Evolutionary conservation across 768 basidiomycete genomes (phyloP), one percentile per base, ranked within the genome.

Genomic region (Chiua virens): DNA sequence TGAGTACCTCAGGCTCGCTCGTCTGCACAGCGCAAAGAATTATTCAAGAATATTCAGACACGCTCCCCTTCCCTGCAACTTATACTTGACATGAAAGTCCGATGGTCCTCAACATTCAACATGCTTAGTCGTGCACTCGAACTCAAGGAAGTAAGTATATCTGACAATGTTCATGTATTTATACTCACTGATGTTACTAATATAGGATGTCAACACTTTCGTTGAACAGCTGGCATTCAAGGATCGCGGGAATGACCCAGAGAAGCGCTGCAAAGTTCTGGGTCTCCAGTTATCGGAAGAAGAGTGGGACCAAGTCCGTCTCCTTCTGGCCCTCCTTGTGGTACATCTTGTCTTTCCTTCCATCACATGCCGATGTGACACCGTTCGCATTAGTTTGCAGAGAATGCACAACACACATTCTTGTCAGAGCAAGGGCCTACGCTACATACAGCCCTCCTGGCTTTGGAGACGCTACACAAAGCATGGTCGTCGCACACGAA

Each of bases 1-100:
- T 21, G 30, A 21, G 21, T 14, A 17, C 5, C 6, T 47, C 42
- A 52, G 51, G 41, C 23, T 41, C 17, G 10, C 17, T 55, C 38
- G 1, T 55, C 38, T 14, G 42, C 38, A 5, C 42, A 52, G 21
- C 3, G n/a, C 4, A 55, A 55, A 36, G 37, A 39, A 22, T 13
- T 52, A 23, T 55, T 55, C 21, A 44, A 28, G 38, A 54, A 20
- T n/a, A 37, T 52, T 30, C 50, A 55, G 20, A 45, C 37, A 39
- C 0, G 6, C 45, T 35, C n/a, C 0, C 45, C 23, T 11, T 42
- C 42, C 7, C 22, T 54, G 27, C 49, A 54, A 45, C 45, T 54
- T 8, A 17, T 15, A 3, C 4, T 55, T 11, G 20, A 47, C 28
- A 52, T 52, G 45, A 52, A 55, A 42, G 52, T 53, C 32, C 32